phyloP scores from a whole-genome alignment of 441 rosid species.

The Gossypium davidsonii region DNA sequence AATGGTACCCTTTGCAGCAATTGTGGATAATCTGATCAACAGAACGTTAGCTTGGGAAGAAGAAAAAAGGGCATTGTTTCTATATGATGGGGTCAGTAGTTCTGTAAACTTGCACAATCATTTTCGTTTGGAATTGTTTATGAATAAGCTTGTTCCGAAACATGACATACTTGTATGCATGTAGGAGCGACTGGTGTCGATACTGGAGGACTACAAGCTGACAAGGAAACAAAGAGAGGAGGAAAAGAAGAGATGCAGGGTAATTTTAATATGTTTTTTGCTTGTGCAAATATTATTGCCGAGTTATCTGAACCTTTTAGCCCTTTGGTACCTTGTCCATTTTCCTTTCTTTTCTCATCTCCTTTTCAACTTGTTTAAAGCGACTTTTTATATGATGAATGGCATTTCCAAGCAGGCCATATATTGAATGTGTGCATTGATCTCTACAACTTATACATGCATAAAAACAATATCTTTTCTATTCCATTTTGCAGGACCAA shows the following conservation, averaged over 20 bases:
- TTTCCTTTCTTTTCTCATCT: background rate
- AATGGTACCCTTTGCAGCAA: constrained; percentile 30
- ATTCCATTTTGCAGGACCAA: constrained; percentile 59
- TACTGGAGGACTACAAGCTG: constrained; percentile 82
- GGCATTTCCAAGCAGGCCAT: background rate
- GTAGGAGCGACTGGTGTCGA: constrained; percentile 70
- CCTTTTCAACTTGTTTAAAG: background rate
- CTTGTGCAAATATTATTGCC: no score
- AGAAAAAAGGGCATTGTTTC: constrained; percentile 40
- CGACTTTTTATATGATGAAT: background rate
- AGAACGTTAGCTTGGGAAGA: constrained; percentile 59
- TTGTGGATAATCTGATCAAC: constrained; percentile 54
- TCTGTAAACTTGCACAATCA: background rate
- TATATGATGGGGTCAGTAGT: constrained; percentile 60
- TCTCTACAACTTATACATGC: background rate
- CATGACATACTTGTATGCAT: background rate
- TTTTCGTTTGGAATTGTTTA: background rate
- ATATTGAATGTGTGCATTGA: background rate
- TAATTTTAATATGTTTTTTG: constrained; percentile 22
- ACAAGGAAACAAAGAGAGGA: constrained; percentile 77
- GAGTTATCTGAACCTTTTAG: no score
- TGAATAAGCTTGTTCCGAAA: constrained; percentile 5
- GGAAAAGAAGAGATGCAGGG: constrained; percentile 84
- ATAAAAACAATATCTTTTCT: background rate
- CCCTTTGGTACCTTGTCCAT: no score